These are phyloP conservation scores for Boletus vinaceobasis DNA, from an alignment of 768 basidiomycete species.

Conservation along the genomic window DNA sequence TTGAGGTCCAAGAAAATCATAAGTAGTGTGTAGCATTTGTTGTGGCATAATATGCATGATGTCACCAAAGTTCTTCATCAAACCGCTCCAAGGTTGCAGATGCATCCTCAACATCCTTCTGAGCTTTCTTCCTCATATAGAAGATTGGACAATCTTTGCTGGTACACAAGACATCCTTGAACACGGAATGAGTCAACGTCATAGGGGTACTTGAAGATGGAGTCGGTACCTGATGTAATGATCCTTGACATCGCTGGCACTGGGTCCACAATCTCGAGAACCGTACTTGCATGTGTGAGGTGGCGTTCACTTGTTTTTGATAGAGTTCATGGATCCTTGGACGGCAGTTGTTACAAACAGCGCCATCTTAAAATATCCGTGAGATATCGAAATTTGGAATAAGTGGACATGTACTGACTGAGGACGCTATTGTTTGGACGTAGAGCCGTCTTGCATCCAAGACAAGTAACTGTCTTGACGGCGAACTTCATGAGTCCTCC, in stretches of 20 bases:
- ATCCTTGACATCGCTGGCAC: slow-evolving; percentile 98
- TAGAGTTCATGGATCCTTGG: slow-evolving; percentile 85
- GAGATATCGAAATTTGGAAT: slow-evolving; percentile 1
- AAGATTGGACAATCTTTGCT: slow-evolving; percentile 99
- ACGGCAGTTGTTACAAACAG: slow-evolving; percentile 92
- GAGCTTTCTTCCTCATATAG: slow-evolving; percentile 97
- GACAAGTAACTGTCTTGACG: slow-evolving; percentile 90
- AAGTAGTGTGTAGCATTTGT: too few relatives aligned
- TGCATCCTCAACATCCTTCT: slow-evolving; percentile 94
- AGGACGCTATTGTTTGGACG: slow-evolving; percentile 70
- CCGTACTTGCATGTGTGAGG: slow-evolving; percentile 81
- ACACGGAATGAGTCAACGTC: neutral
- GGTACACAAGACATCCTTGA: slow-evolving; percentile 90
- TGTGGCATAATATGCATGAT: too few relatives aligned
- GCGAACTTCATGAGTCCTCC: slow-evolving; percentile 99
- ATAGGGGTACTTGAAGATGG: neutral
- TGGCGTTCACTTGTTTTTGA: slow-evolving; percentile 76
- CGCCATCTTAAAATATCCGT: slow-evolving; percentile 57
- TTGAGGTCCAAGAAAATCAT: too few relatives aligned
- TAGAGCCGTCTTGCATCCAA: slow-evolving; percentile 92
- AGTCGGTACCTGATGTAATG: slow-evolving; percentile 76
- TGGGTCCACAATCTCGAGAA: slow-evolving; percentile 98
- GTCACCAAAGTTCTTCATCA: slow-evolving; percentile 67
- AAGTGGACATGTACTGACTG: slow-evolving; percentile 40
- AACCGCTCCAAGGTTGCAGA: slow-evolving; percentile 80